Evolutionary conservation across 495 filamentous ascomycete genomes (phyloP), one percentile per base, ranked within the genome.

Genomic region (Penicillium ucsense): DNA sequence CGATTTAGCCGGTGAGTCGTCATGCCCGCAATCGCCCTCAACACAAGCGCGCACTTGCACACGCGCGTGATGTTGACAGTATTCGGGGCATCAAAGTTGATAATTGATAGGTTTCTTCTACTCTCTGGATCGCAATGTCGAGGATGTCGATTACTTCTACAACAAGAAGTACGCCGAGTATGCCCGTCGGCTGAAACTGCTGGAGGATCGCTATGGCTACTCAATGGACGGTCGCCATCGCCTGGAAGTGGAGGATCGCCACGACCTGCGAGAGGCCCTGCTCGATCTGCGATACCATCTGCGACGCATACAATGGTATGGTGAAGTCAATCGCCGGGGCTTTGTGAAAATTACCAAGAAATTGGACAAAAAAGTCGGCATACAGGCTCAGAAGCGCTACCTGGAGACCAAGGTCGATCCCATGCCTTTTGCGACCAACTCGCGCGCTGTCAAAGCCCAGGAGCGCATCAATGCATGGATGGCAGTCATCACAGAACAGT

Each of bases 261-360:
- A 92, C 57, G 92, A 98, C 62, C 76, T 97, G 36, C 83, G 91
- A 70, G 85, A 83, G 35, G 87, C 90, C 34, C 73, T 96, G 42
- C 76, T 96, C 31, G 92, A 97, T 59, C 75, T 96, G 43, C 77
- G 92, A 38, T 82, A 83, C 41, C 86, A 92, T 50, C 65, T 96
- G 48, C 78, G 91, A 38, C 96, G 96, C 52, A 73, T 98, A 49
- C 86, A 94, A 66, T 96, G 90, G 90, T 97, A 95, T 52, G 94
- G 89, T 30, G 92, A 97, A 68, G 89, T 97, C 54, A 98, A 98
- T 59, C 78, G 90, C 34, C 78, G 86, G 48, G 92, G 92, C 0
- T 98, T 98, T 57, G 76, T 94, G 55, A 98, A 98, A 69, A 97
- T 98, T 65, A 91, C 89, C 20, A 98, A 96, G 73, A 98, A 98